A percentile compares a stretch with the other conserved stretches of the same genome.
phyloP scores from a whole-genome alignment of 768 basidiomycete species.

The Termitomyces titanicus region DNA sequence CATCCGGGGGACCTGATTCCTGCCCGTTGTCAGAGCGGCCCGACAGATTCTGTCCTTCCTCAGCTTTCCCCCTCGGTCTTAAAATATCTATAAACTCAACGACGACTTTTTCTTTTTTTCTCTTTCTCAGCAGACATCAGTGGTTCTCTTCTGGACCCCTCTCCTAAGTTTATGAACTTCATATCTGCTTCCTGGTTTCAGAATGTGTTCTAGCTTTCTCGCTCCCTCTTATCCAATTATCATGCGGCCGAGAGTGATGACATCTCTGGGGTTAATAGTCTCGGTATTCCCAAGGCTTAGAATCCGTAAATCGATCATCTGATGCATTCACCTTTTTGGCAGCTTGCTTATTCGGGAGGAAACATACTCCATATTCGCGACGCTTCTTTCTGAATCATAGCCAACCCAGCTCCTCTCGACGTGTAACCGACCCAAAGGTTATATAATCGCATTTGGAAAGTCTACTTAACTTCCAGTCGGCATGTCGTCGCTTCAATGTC shows the following conservation, averaged over 20 bases:
- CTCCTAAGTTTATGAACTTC: background rate
- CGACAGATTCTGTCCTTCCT: background rate
- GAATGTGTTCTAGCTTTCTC: background rate
- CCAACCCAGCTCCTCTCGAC: background rate
- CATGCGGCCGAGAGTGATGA: constrained; percentile 1
- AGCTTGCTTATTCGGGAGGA: constrained; percentile 8
- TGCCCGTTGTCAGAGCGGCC: background rate
- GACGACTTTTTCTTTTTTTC: background rate
- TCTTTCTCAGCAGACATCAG: background rate
- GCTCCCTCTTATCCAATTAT: background rate
- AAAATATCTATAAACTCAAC: background rate
- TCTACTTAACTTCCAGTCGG: constrained; percentile 12
- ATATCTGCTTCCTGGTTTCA: background rate
- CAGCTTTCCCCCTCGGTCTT: background rate
- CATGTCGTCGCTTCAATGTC: constrained; percentile 4
- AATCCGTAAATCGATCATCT: constrained; percentile 12
- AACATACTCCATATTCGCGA: too few species aligned
- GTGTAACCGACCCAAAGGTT: background rate
- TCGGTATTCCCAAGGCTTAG: too few species aligned
- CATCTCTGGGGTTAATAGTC: background rate
- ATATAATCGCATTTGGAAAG: background rate
- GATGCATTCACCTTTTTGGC: constrained; percentile 6
- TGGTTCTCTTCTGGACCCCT: background rate
- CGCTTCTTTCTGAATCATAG: background rate
- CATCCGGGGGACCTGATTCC: background rate